phyloP scores from a whole-genome alignment of 2,329 filamentous ascomycete species.

The Fusarium gaditjirri region DNA sequence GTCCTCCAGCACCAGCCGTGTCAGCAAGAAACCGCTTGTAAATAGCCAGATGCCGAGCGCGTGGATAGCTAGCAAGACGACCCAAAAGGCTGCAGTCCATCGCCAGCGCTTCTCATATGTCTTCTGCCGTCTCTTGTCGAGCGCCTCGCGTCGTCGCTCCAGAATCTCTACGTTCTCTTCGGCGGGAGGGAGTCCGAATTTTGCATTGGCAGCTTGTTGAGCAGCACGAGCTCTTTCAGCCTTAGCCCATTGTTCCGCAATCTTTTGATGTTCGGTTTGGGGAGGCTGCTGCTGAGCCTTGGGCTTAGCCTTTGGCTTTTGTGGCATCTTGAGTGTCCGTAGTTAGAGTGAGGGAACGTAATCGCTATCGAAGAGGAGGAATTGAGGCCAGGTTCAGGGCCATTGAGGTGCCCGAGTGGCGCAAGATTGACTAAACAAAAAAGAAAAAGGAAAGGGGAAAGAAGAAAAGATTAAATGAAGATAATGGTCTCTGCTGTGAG shows the following conservation, averaged over 20 bases:
- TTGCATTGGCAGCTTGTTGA: constrained; percentile 51
- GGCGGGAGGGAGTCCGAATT: constrained; percentile 46
- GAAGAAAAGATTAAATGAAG: constrained; percentile 6
- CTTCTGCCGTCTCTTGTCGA: constrained; percentile 60
- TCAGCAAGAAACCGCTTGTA: constrained; percentile 93
- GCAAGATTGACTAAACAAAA: constrained; percentile 19
- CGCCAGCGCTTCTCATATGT: constrained; percentile 64
- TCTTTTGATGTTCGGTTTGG: constrained; percentile 61
- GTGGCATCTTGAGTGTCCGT: constrained; percentile 46
- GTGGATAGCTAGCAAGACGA: constrained; percentile 78
- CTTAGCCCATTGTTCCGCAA: constrained; percentile 64
- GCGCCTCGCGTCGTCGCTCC: constrained; percentile 57
- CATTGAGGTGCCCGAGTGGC: constrained; percentile 42
- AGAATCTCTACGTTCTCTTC: constrained; percentile 51
- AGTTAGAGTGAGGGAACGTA: constrained; percentile 17
- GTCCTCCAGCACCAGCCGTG: constrained; percentile 81
- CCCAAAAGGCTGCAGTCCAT: constrained; percentile 74
- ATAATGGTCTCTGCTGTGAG: constrained; percentile 35
- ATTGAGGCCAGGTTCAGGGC: constrained; percentile 30
- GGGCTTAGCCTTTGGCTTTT: constrained; percentile 40
- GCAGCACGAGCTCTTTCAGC: constrained; percentile 62
- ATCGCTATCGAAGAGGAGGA: constrained; percentile 25
- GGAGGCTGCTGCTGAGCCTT: constrained; percentile 39
- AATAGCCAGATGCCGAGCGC: constrained; percentile 88
- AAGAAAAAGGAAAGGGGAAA: not conserved